Evolutionary conservation across 345 rosid genomes (phyloP).

Genomic region (Boechera divaricarpa): DNA sequence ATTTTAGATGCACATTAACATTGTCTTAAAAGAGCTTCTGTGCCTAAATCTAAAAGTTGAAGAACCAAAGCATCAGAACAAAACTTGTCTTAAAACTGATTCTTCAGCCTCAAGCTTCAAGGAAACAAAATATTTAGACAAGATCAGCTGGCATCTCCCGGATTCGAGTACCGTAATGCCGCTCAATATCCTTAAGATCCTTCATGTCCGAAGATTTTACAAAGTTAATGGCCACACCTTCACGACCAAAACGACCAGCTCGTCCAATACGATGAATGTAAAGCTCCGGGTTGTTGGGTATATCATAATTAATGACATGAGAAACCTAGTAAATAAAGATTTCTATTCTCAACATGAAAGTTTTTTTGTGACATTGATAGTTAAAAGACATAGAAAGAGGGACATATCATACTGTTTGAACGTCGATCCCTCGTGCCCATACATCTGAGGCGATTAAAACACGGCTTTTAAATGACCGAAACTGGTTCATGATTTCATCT

Average conservation of each 20-base stretch:
- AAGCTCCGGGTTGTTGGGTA: constrained; percentile 93
- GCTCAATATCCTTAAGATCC: constrained; percentile 78
- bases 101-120: constrained; percentile 11
- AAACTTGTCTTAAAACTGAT: constrained; percentile 17
- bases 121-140: constrained; percentile 38
- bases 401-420: constrained; percentile 70
- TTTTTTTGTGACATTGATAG: background rate
- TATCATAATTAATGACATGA: constrained; percentile 88
- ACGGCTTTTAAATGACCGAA: constrained; percentile 74
- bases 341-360: background rate
- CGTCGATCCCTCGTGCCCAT: constrained; percentile 97
- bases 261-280: constrained; percentile 97
- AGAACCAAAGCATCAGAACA: background rate
- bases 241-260: constrained; percentile 95
- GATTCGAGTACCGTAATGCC: constrained; percentile 77
- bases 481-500: constrained; percentile 90
- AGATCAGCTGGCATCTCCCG: constrained; percentile 93
- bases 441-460: constrained; percentile 98
- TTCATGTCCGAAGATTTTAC: constrained; percentile 85
- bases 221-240: constrained; percentile 92
- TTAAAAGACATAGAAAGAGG: background rate
- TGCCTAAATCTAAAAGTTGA: constrained; percentile 19
- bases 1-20: background rate
- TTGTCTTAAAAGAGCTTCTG: background rate
- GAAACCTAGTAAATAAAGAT: constrained; percentile 62